These are phyloP conservation scores for Hypholoma fasciculare DNA, from an alignment of 768 basidiomycete species.

Conservation along the genomic window DNA sequence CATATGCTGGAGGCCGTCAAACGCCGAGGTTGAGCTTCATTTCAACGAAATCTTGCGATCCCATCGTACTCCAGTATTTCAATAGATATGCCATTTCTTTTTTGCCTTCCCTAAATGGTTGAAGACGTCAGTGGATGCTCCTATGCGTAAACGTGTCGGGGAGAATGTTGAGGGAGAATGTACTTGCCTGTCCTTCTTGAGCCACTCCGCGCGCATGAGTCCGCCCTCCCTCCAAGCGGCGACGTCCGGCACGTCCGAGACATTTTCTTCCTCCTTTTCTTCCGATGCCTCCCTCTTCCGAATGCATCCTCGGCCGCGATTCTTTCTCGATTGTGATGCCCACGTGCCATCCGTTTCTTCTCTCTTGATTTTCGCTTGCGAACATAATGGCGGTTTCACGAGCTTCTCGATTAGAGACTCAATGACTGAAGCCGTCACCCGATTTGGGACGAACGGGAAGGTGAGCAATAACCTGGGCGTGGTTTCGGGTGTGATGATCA, in stretches of 20 bases:
- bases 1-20: conserved; percentile 28
- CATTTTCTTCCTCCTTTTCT: conserved; percentile 27
- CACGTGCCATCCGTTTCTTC: conserved; percentile 40
- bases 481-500: conserved; percentile 52
- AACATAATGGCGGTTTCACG: conserved; percentile 30
- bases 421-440: conserved; percentile 52
- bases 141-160: conserved; percentile 5
- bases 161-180: conserved; percentile 10
- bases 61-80: conserved; percentile 48
- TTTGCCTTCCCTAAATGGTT: conserved; percentile 48
- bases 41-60: conserved; percentile 49
- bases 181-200: conserved; percentile 52
- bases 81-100: conserved; percentile 53
- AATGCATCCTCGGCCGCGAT: conserved; percentile 30
- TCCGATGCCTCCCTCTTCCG: conserved; percentile 41
- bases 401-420: conserved; percentile 54
- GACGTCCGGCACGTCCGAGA: conserved; percentile 31
- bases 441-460: conserved; percentile 67
- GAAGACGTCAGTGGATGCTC: conserved; percentile 12
- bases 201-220: conserved; percentile 53
- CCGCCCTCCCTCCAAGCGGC: conserved; percentile 57
- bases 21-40: conserved; percentile 58
- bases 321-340: conserved; percentile 34
- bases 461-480: conserved; percentile 49
- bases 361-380: conserved; percentile 39